phyloP scores from a whole-genome alignment of 2,329 filamentous ascomycete genomes.

The Parastagonospora nodorum region DNA sequence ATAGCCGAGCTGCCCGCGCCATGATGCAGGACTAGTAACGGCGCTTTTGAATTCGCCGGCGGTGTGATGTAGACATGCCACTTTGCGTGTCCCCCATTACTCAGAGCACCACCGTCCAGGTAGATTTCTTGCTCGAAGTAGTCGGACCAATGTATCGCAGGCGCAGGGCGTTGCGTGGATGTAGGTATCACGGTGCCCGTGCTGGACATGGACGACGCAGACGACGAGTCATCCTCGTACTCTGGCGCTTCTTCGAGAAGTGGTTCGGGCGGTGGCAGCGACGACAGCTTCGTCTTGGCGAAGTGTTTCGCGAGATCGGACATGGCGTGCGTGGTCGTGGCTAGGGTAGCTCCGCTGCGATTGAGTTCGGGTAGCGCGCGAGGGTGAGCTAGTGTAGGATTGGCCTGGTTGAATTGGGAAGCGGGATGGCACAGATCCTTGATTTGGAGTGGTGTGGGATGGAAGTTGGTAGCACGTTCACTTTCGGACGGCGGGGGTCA shows the following conservation, averaged over 20 bases:
- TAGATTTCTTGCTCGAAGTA: slow-evolving; percentile 91
- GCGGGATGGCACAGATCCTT: neutral
- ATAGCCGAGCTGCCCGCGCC: slow-evolving; percentile 92
- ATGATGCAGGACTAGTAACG: slow-evolving; percentile 92
- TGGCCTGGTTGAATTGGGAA: neutral
- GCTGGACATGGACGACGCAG: slow-evolving; percentile 84
- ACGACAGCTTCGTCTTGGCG: slow-evolving; percentile 73
- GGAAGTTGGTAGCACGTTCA: slow-evolving; percentile 1
- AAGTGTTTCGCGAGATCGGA: slow-evolving; percentile 81
- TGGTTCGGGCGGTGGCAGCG: slow-evolving; percentile 61
- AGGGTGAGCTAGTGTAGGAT: slow-evolving; percentile 1
- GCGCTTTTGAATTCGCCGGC: slow-evolving; percentile 68
- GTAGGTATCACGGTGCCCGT: slow-evolving; percentile 90
- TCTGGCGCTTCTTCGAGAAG: slow-evolving; percentile 54
- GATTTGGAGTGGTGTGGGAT: neutral
- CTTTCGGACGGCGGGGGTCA: neutral
- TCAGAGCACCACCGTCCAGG: slow-evolving; percentile 56
- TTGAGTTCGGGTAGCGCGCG: neutral
- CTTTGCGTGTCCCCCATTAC: slow-evolving; percentile 55
- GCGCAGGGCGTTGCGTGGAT: slow-evolving; percentile 65
- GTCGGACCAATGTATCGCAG: slow-evolving; percentile 78
- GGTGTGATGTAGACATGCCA: slow-evolving; percentile 91
- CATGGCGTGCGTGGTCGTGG: slow-evolving; percentile 57
- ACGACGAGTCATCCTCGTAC: slow-evolving; percentile 56
- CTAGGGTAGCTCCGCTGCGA: neutral